Percentiles rank a stretch among this genome's conserved stretches.
Evolutionary conservation across 345 rosid genomes (phyloP).

Genomic region (Brassica incana): DNA sequence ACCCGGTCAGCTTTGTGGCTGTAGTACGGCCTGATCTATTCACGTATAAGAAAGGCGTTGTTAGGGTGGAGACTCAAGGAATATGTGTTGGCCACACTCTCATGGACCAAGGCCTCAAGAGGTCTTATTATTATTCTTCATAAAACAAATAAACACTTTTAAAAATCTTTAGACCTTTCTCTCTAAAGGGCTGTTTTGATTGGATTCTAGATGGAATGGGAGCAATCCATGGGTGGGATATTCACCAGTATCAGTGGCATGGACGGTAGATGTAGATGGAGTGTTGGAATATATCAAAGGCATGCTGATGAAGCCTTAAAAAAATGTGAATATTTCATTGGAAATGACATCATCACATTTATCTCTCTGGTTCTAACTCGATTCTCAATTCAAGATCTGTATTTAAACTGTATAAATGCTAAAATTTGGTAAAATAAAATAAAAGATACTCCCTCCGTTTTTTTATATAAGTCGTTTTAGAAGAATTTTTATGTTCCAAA

Average conservation of each 20-base stretch:
- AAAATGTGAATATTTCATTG: conserved; percentile 21
- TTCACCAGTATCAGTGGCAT: conserved; percentile 75
- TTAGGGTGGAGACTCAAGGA: conserved; percentile 95
- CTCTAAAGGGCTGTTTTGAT: background rate
- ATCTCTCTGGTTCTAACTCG: conserved; percentile 13
- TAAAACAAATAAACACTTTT: background rate
- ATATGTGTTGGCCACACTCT: conserved; percentile 81
- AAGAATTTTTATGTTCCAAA: too few relatives aligned
- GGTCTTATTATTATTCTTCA: conserved; percentile 36
- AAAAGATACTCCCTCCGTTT: background rate
- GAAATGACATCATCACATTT: conserved; percentile 26
- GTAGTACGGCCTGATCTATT: conserved; percentile 83
- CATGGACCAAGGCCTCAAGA: conserved; percentile 89
- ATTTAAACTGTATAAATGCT: conserved; percentile 33
- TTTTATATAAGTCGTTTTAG: too few relatives aligned
- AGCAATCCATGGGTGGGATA: conserved; percentile 88
- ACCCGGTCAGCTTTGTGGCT: conserved; percentile 83
- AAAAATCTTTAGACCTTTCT: background rate
- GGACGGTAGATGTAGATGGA: conserved; percentile 71
- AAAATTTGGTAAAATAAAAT: background rate
- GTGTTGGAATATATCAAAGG: conserved; percentile 53
- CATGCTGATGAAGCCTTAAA: conserved; percentile 62
- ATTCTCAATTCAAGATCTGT: conserved; percentile 11
- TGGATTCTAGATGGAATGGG: conserved; percentile 61
- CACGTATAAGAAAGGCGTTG: conserved; percentile 81